Evolutionary conservation across 352 stramenopile genomes (phyloP), one percentile per base, ranked within the genome.

Genomic region (Chrysophaeum taylorii): DNA sequence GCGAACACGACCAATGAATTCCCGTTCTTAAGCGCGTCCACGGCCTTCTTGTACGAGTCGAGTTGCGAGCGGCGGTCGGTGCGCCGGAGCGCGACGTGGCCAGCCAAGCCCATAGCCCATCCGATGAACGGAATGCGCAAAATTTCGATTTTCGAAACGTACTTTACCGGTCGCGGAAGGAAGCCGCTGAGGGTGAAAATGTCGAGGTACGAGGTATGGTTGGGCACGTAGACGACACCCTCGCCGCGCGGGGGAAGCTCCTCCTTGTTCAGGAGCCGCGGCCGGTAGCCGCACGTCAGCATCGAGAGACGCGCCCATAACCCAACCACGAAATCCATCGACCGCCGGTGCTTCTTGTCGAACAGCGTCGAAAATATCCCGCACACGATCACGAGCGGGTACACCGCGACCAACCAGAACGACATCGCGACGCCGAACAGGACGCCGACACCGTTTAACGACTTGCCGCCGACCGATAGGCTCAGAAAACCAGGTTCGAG

Each of bases 111-210:
- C 68, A 73, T 73, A 23, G 54, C 53, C 63, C 63, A 62, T 9
- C 70, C 62, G 60, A 72, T 62, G 37, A 75, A 36, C 15, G 70
- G 64, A 35, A 72, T 64, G 23, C 69, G 38, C 41, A 75, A 45
- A 41, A 75, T 73, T 61, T 75, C 70, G 21, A 74, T 54, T 53
- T 76, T 76, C 38, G 64, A 73, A 36, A 76, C 54, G 64, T 76
- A 76, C 64, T 76, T 76, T 23, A 74, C 74, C 25, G 45, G 45
- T 29, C 71, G 71, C 5, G 36, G 39, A 21, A 76, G n/a, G 63
- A 70, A 76, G 23, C 38, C 71, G 15, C 67, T 74, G 37, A 76
- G 48, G 18, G 70, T 71, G 23, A 76, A 53, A 31, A 76, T 76
- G 53, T 76, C 71, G 2, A 76, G 52, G 52, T 74, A 76, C 9